phyloP scores from a whole-genome alignment of 2,329 filamentous ascomycete genomes.

The Cytospora paraplurivora region DNA sequence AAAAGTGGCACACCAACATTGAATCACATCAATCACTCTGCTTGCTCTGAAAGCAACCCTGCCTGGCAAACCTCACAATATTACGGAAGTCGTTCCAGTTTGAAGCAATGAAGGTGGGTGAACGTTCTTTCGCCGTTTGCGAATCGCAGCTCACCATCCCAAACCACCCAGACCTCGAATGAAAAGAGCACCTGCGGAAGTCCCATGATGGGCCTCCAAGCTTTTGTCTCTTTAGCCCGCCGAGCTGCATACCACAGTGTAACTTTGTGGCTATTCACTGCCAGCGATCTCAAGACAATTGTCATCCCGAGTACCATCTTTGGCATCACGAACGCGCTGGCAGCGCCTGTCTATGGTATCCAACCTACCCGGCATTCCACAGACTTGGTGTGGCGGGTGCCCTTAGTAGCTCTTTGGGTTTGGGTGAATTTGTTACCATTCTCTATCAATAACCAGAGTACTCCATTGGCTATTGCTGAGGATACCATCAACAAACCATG shows the following conservation, averaged over 20 bases:
- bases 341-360: constrained; percentile 2
- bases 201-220: not conserved
- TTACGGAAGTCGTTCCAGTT: not conserved
- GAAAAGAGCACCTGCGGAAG: not conserved
- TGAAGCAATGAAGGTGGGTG: not conserved
- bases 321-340: constrained; percentile 17
- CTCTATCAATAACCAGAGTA: constrained; percentile 7
- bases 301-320: constrained; percentile 18
- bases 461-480: not conserved
- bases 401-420: constrained; percentile 33
- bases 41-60: no score
- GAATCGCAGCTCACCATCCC: not conserved
- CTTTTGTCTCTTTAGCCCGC: not conserved
- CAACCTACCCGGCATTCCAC: not conserved
- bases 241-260: not conserved
- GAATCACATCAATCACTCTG: no score
- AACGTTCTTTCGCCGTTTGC: not conserved
- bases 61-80: no score
- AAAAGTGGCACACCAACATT: no score
- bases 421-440: constrained; percentile 34
- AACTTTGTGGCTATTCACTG: constrained; percentile 23
- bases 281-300: constrained; percentile 25
- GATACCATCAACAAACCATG: constrained; percentile 9
- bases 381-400: constrained; percentile 14
- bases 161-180: not conserved